phyloP scores from a whole-genome alignment of 2,329 filamentous ascomycete species.

The Fusarium nanum region DNA sequence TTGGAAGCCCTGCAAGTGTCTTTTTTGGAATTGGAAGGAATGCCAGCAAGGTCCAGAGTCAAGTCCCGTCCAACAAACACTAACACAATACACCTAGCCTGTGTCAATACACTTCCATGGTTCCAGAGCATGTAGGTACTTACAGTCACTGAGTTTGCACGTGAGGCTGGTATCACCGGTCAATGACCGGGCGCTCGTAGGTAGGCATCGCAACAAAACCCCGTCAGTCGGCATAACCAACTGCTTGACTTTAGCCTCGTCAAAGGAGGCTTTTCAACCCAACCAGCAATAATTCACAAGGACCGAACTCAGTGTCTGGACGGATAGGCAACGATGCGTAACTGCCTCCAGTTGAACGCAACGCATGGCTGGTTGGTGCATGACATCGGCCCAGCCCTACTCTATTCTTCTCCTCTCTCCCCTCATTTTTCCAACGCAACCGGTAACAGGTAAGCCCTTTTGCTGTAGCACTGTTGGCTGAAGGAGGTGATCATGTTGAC shows the following conservation, averaged over 20 bases:
- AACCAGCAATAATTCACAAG: conserved; percentile 2
- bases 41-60: conserved; percentile 15
- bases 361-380: not conserved
- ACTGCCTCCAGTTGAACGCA: not conserved
- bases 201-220: not conserved
- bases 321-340: conserved; percentile 8
- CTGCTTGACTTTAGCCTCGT: conserved; percentile 24
- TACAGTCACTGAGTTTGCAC: not conserved
- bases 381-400: not conserved
- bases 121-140: not conserved
- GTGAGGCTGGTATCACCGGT: not conserved
- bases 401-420: conserved; percentile 3
- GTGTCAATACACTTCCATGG: not conserved
- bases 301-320: conserved; percentile 6
- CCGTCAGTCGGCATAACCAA: conserved; percentile 23
- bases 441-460: conserved; percentile 3
- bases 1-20: not conserved
- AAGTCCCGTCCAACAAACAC: not conserved
- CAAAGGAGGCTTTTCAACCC: conserved; percentile 12
- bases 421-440: conserved; percentile 1
- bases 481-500: not conserved
- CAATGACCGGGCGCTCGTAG: not conserved
- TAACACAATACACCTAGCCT: not conserved
- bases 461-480: not conserved
- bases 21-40: not conserved